Percentiles rank a stretch among this genome's conserved stretches.
Conservation (phyloP, 2,329 filamentous ascomycete genomes). For the Thermothelomyces thermophilus region DNA sequence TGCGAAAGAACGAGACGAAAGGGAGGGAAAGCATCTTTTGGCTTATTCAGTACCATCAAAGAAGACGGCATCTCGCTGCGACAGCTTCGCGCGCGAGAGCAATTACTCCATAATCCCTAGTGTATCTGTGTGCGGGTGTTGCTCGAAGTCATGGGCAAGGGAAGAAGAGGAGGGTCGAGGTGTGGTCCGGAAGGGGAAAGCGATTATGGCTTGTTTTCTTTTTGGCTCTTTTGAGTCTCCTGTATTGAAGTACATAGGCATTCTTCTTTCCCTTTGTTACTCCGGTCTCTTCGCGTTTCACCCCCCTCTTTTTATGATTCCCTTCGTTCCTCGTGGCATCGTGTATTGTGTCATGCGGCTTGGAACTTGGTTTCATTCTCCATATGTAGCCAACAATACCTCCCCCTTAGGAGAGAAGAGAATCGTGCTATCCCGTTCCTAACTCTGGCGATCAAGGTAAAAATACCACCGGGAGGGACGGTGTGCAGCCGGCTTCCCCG, state of each 20-base stretch:
- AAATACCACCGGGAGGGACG: no score
- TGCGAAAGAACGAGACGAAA: background rate
- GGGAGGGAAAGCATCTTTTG: constrained; percentile 15
- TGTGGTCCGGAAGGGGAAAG: background rate
- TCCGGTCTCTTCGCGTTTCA: background rate
- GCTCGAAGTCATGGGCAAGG: no score
- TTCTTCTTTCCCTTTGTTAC: constrained; percentile 4
- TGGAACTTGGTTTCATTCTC: no score
- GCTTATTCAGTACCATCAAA: constrained; percentile 15
- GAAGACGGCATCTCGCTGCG: background rate
- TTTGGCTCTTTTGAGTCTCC: background rate
- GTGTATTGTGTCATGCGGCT: no score
- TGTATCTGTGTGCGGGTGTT: background rate
- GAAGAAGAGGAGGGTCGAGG: no score
- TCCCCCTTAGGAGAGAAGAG: no score
- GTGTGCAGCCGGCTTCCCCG: no score
- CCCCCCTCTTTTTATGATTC: constrained; percentile 7
- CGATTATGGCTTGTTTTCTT: background rate
- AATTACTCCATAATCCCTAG: constrained; percentile 15
- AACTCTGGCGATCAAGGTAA: no score
- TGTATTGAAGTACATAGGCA: constrained; percentile 7
- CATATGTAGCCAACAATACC: no score
- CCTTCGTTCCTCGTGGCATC: constrained; percentile 30
- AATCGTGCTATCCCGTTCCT: no score
- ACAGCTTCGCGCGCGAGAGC: background rate